These are phyloP conservation scores for Candida tallmaniae DNA, from an alignment of 805 yeast species.

Conservation along the genomic window DNA sequence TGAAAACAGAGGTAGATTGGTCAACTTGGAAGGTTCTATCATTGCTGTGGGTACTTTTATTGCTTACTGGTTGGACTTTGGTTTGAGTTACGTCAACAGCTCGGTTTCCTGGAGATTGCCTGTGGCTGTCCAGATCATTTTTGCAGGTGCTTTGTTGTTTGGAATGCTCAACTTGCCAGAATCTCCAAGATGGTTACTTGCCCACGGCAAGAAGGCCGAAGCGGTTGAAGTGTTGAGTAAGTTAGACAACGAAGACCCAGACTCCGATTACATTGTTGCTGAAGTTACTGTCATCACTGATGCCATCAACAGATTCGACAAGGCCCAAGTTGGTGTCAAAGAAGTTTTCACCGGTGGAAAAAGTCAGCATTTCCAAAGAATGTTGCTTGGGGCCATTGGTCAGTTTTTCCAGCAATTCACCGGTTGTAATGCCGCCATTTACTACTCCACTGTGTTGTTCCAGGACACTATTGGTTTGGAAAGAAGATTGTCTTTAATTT, in stretches of 20 bases:
- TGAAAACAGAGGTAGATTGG: slow-evolving; percentile 38
- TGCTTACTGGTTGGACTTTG: slow-evolving; percentile 62
- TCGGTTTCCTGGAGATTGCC: slow-evolving; percentile 44
- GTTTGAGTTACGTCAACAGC: slow-evolving; percentile 57
- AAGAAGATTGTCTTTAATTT: slow-evolving; percentile 50
- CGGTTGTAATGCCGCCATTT: slow-evolving; percentile 88
- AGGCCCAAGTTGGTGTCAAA: slow-evolving; percentile 42
- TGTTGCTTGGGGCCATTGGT: slow-evolving; percentile 59
- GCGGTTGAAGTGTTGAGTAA: slow-evolving; percentile 34
- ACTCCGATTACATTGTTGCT: slow-evolving; percentile 39
- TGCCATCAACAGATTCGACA: slow-evolving; percentile 46
- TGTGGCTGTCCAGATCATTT: slow-evolving; percentile 57
- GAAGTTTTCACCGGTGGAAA: slow-evolving; percentile 47
- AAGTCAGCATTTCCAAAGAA: slow-evolving; percentile 54
- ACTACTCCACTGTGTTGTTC: slow-evolving; percentile 84
- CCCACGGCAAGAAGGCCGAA: slow-evolving; percentile 35
- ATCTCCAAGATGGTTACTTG: slow-evolving; percentile 69
- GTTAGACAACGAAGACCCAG: slow-evolving; percentile 33
- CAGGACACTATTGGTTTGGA: slow-evolving; percentile 51
- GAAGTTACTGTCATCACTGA: slow-evolving; percentile 43
- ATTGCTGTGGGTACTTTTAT: slow-evolving; percentile 66
- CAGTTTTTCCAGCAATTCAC: slow-evolving; percentile 89
- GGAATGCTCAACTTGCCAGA: slow-evolving; percentile 51
- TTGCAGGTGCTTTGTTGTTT: slow-evolving; percentile 43
- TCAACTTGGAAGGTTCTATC: slow-evolving; percentile 45